These are phyloP conservation scores for Crithidia expoeki DNA, from an alignment of 208 protist species.

Conservation along the genomic window DNA sequence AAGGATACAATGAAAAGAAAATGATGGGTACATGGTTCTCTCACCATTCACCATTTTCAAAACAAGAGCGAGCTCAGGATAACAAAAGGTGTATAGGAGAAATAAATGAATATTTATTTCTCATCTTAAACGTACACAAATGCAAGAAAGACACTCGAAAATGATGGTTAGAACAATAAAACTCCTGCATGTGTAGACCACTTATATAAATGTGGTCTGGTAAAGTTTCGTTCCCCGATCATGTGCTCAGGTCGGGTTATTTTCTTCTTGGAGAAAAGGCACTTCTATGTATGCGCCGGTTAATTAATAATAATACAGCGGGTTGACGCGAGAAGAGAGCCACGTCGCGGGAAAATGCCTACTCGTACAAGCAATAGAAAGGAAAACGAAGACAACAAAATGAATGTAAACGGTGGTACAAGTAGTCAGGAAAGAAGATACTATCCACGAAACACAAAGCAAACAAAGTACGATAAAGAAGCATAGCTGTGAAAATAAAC, in stretches of 20 bases:
- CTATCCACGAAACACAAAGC: neutral
- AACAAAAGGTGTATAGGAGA: constrained; percentile 12
- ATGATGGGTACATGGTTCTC: neutral
- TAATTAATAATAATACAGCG: too few relatives aligned
- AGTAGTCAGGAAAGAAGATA: constrained; percentile 4
- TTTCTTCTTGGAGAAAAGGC: too few relatives aligned
- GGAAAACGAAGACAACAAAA: neutral
- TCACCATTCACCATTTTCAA: neutral
- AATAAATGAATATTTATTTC: constrained; percentile 16
- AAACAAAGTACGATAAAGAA: constrained; percentile 37
- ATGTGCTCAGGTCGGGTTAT: too few relatives aligned
- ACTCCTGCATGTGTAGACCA: constrained; percentile 2
- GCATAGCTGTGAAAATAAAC: constrained; percentile 21
- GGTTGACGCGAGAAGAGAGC: too few relatives aligned
- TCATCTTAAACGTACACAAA: neutral
- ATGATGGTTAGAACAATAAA: neutral
- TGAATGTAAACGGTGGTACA: too few relatives aligned
- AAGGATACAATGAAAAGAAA: neutral
- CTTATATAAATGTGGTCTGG: constrained; percentile 2
- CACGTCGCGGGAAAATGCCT: too few relatives aligned
- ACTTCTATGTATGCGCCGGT: too few relatives aligned
- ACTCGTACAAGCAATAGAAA: neutral
- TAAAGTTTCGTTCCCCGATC: neutral
- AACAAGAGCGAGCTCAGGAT: constrained; percentile 1
- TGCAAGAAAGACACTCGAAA: neutral